Conservation (phyloP, 495 filamentous ascomycete species). For the Aspergillus leporis region DNA sequence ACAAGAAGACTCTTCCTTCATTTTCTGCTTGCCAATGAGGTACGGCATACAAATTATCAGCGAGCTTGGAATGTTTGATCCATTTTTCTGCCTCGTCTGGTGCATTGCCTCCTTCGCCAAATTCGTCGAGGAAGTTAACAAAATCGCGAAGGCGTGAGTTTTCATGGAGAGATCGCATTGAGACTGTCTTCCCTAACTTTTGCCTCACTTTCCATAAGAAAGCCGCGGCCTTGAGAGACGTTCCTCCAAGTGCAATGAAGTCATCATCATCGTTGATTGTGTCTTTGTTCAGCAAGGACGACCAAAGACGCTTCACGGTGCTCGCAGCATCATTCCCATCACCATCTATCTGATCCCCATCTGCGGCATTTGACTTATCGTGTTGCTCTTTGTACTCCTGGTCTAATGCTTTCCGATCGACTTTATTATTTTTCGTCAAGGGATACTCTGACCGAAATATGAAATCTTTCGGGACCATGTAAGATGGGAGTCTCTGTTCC, state of each 20-base stretch:
- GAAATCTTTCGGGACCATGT: slow-evolving; percentile 6
- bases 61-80: slow-evolving; percentile 2
- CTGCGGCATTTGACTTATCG: neutral
- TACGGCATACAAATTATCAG: slow-evolving; percentile 2
- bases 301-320: slow-evolving; percentile 7
- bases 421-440: slow-evolving; percentile 5
- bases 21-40: slow-evolving; percentile 11
- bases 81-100: slow-evolving; percentile 10
- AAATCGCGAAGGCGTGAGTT: neutral
- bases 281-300: neutral
- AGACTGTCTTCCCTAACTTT: neutral
- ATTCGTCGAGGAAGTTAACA: neutral
- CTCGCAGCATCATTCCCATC: neutral
- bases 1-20: slow-evolving; percentile 16
- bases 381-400: neutral
- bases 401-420: slow-evolving; percentile 9
- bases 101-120: slow-evolving; percentile 2
- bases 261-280: slow-evolving; percentile 7
- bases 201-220: neutral
- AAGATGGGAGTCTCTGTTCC: slow-evolving; percentile 1
- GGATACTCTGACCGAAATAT: slow-evolving; percentile 1
- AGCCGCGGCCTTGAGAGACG: slow-evolving; percentile 10
- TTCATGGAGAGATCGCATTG: slow-evolving; percentile 10
- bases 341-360: neutral
- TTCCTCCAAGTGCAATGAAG: slow-evolving; percentile 9